Conservation (phyloP, 371 early-diverging fungal genomes). For the Paraphysoderma sedebokerense region DNA sequence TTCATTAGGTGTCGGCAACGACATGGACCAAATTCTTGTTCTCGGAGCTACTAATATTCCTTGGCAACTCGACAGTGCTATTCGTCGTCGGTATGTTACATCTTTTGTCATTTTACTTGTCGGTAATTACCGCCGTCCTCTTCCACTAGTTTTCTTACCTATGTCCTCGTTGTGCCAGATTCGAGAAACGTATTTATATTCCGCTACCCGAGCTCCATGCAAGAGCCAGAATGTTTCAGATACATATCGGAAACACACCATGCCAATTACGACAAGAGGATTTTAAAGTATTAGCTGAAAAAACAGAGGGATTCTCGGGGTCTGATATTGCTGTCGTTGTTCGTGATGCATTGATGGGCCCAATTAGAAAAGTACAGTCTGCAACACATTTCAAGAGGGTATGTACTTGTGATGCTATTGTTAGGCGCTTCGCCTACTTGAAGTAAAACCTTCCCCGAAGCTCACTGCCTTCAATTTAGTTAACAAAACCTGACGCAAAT, state of each 20-base stretch:
- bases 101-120: background rate
- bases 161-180: constrained; percentile 26
- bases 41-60: constrained; percentile 95
- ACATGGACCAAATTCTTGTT: constrained; percentile 81
- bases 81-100: constrained; percentile 62
- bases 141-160: background rate
- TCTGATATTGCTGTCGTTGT: constrained; percentile 87
- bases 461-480: too few relatives aligned
- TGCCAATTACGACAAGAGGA: constrained; percentile 52
- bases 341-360: constrained; percentile 91
- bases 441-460: background rate
- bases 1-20: constrained; percentile 73
- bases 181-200: constrained; percentile 93
- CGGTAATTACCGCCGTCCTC: background rate
- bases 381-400: constrained; percentile 92
- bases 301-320: constrained; percentile 82
- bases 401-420: background rate
- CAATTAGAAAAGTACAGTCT: constrained; percentile 84
- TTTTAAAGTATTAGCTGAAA: constrained; percentile 50
- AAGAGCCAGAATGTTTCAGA: constrained; percentile 74
- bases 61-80: constrained; percentile 87
- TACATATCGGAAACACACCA: constrained; percentile 80
- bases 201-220: constrained; percentile 81
- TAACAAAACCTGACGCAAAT: too few relatives aligned
- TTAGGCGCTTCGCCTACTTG: too few relatives aligned